Evolutionary conservation across 176 grass and related monocot genomes (phyloP).

Genomic region (Alloteropsis semialata): DNA sequence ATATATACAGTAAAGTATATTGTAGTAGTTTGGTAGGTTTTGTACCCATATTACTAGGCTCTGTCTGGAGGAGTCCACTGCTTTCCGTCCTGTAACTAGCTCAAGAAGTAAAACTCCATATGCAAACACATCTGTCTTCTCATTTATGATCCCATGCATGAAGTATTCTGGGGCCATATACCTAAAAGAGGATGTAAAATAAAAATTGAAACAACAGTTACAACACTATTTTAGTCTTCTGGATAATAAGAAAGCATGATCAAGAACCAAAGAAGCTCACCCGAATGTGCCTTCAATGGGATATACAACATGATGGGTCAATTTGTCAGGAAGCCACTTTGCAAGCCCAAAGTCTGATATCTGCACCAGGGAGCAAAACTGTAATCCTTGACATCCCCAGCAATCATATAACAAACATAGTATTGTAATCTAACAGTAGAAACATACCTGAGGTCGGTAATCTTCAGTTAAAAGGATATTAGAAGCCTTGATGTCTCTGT

Average conservation of each 20-base stretch:
- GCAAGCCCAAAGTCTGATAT: slow-evolving; percentile 99
- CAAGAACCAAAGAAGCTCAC: slow-evolving; percentile 40
- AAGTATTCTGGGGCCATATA: slow-evolving; percentile 99
- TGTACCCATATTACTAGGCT: slow-evolving; percentile 98
- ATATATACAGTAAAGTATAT: not conserved
- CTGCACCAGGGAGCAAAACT: slow-evolving; percentile 37
- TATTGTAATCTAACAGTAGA: slow-evolving; percentile 8
- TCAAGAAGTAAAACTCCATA: slow-evolving; percentile 96
- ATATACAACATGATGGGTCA: slow-evolving; percentile 85
- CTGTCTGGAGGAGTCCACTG: slow-evolving; percentile 71
- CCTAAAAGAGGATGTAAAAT: slow-evolving; percentile 32
- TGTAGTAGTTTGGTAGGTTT: not conserved
- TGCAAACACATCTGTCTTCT: slow-evolving; percentile 95
- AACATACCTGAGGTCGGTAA: slow-evolving; percentile 82
- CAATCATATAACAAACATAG: not conserved
- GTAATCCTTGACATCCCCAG: not conserved
- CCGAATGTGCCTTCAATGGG: slow-evolving; percentile 99
- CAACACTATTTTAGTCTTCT: not conserved
- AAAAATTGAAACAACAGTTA: slow-evolving; percentile 26
- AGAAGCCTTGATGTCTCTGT: slow-evolving; percentile 98
- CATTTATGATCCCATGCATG: slow-evolving; percentile 95
- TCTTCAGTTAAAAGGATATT: slow-evolving; percentile 98
- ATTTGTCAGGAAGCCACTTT: slow-evolving; percentile 93
- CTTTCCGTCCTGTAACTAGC: slow-evolving; percentile 85
- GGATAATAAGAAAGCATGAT: slow-evolving; percentile 5